These are phyloP conservation scores for Vaccinium myrtillus DNA, from an alignment of 148 eudicot species.

Conservation along the genomic window DNA sequence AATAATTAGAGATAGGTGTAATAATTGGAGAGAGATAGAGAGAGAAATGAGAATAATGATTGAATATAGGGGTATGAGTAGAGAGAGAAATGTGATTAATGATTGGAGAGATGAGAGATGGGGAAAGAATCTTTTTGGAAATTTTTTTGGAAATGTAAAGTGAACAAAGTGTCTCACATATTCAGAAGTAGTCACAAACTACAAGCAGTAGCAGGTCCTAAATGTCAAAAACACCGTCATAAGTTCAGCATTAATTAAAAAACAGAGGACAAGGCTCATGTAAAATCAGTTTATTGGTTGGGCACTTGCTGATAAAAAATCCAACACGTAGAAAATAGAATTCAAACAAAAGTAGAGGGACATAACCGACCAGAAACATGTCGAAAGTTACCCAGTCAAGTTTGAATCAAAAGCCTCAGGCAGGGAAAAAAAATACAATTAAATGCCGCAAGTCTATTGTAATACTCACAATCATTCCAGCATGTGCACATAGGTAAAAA, in stretches of 20 bases:
- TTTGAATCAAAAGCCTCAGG: neutral
- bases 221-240: neutral
- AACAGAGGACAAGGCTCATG: neutral
- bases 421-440: neutral
- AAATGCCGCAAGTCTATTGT: neutral
- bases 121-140: too few relatives aligned
- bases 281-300: neutral
- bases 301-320: neutral
- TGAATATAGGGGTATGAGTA: too few relatives aligned
- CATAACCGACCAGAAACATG: neutral
- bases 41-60: too few relatives aligned
- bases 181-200: neutral
- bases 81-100: too few relatives aligned
- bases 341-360: neutral
- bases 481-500: constrained; percentile 89
- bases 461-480: constrained; percentile 88
- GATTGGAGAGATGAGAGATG: too few relatives aligned
- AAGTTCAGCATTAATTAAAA: neutral
- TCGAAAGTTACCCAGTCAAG: neutral
- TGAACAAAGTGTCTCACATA: neutral
- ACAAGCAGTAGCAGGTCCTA: neutral
- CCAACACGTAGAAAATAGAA: neutral
- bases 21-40: too few relatives aligned
- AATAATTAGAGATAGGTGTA: too few relatives aligned
- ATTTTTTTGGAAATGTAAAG: too few relatives aligned